These are phyloP conservation scores for Pinus albicaulis DNA, from an alignment of 75 land plant genomes.

Conservation along the genomic window DNA sequence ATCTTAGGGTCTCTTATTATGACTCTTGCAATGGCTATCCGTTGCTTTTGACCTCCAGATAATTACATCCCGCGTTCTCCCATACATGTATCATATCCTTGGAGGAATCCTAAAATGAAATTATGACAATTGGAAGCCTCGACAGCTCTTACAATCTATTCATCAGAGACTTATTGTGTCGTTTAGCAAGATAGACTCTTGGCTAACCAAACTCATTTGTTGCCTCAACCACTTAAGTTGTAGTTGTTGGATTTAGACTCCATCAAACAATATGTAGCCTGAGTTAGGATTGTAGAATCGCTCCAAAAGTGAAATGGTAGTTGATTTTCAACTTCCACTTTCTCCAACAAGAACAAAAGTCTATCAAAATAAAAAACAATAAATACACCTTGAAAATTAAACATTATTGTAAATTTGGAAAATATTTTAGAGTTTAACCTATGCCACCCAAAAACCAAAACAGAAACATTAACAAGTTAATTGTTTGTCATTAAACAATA, in stretches of 20 bases:
- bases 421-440: too few relatives aligned
- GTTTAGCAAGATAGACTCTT: conserved; percentile 63
- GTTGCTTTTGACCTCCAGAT: conserved; percentile 55
- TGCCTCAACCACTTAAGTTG: conserved; percentile 66
- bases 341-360: conserved; percentile 79
- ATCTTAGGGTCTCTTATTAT: conserved; percentile 45
- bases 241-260: conserved; percentile 35
- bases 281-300: conserved; percentile 68
- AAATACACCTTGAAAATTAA: too few relatives aligned
- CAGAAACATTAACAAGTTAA: too few relatives aligned
- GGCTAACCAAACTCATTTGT: conserved; percentile 70
- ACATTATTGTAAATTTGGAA: too few relatives aligned
- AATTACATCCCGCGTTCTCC: conserved; percentile 61
- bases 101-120: conserved; percentile 51
- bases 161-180: conserved; percentile 52
- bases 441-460: too few relatives aligned
- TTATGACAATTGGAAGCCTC: conserved; percentile 61
- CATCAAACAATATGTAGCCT: conserved; percentile 44
- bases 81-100: conserved; percentile 60
- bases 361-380: too few relatives aligned
- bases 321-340: conserved; percentile 76
- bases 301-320: conserved; percentile 58
- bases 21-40: conserved; percentile 52
- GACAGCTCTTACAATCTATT: conserved; percentile 52
- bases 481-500: too few relatives aligned